phyloP scores from a whole-genome alignment of 345 rosid genomes.

The Populus pruinosa region DNA sequence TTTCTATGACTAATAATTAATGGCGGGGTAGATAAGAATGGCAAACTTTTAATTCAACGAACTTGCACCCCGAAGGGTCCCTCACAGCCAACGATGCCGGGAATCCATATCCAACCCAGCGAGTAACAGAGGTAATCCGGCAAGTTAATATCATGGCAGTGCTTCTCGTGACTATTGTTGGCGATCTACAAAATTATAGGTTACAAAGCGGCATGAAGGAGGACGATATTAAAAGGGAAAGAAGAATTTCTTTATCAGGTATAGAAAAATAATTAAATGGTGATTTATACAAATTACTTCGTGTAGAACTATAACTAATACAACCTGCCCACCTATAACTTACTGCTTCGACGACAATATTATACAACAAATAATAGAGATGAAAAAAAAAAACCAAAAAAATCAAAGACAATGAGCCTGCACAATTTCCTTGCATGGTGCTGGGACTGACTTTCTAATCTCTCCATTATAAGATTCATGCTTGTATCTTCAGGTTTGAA shows the following conservation, averaged over 20 bases:
- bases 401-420: slow-evolving; percentile 27
- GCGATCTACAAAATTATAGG: neutral
- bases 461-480: slow-evolving; percentile 2
- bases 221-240: neutral
- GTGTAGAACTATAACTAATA: neutral
- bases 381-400: neutral
- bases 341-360: slow-evolving; percentile 24
- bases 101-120: slow-evolving; percentile 4
- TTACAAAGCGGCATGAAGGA: neutral
- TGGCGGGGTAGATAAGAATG: neutral
- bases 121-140: neutral
- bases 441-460: neutral
- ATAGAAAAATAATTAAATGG: neutral
- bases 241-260: neutral
- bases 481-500: neutral
- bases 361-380: slow-evolving; percentile 34
- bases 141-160: neutral
- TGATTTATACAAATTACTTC: neutral
- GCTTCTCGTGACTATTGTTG: neutral
- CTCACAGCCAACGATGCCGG: neutral
- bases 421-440: slow-evolving; percentile 28
- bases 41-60: neutral
- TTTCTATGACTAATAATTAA: neutral
- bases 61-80: neutral
- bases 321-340: neutral